These are phyloP conservation scores for Achaetomium macrosporum DNA, from an alignment of 2,329 filamentous ascomycete species.

Conservation along the genomic window DNA sequence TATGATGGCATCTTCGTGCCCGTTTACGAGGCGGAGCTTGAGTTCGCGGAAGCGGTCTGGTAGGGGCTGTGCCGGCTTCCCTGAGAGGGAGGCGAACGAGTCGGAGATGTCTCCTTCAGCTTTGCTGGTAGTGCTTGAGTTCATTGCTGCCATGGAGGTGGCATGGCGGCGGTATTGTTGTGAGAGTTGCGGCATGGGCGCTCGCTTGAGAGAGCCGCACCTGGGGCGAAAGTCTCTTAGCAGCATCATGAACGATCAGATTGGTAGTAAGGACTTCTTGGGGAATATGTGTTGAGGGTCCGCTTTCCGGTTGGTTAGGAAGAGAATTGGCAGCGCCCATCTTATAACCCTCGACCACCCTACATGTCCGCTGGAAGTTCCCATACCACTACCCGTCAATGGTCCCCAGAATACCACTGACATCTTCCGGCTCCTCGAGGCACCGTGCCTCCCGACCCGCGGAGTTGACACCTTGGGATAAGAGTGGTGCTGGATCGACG, in stretches of 20 bases:
- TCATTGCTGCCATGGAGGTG: constrained; percentile 18
- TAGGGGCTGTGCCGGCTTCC: constrained; percentile 39
- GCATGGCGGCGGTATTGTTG: neutral
- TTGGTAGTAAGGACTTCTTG: too few relatives aligned
- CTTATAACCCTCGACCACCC: too few relatives aligned
- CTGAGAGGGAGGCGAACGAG: constrained; percentile 54
- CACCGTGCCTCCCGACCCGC: neutral
- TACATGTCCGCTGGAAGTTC: too few relatives aligned
- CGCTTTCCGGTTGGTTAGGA: too few relatives aligned
- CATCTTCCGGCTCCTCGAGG: neutral
- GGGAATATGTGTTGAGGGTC: too few relatives aligned
- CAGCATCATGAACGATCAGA: too few relatives aligned
- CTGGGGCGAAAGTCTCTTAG: neutral
- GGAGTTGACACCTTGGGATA: constrained; percentile 12
- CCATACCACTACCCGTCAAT: too few relatives aligned
- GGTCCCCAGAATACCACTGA: too few relatives aligned
- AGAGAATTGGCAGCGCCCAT: too few relatives aligned
- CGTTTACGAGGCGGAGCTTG: constrained; percentile 47
- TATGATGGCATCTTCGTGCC: constrained; percentile 42
- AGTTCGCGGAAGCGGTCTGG: constrained; percentile 51
- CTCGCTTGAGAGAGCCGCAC: neutral
- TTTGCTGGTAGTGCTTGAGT: constrained; percentile 30
- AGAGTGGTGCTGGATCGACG: neutral
- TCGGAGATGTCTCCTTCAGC: constrained; percentile 58
- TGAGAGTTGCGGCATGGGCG: neutral